A percentile compares a stretch with the other conserved stretches of the same genome.
phyloP scores from a whole-genome alignment of 371 early-diverging fungal genomes.

The Mortierella sp. region DNA sequence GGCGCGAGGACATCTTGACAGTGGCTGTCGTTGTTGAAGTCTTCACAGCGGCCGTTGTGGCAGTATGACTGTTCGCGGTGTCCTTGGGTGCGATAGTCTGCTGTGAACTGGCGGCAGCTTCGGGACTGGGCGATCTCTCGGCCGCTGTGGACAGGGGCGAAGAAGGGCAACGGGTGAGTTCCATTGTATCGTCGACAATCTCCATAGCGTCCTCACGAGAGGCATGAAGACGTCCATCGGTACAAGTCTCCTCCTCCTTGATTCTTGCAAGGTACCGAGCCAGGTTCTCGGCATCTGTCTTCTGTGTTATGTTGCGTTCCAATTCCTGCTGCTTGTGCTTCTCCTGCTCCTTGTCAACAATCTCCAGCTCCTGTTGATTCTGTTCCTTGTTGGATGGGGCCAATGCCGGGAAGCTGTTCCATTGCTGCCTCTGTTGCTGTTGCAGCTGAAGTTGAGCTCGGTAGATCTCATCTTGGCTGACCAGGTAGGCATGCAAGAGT shows the following conservation, averaged over 20 bases:
- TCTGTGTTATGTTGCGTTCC: constrained; percentile 18
- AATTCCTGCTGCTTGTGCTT: constrained; percentile 7
- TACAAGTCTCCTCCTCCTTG: constrained; percentile 25
- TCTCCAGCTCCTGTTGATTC: not conserved
- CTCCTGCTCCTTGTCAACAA: constrained; percentile 8
- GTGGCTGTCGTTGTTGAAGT: no score
- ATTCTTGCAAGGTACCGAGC: constrained; percentile 44
- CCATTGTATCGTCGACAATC: constrained; percentile 9
- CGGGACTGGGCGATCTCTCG: constrained; percentile 44
- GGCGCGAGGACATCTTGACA: constrained; percentile 61
- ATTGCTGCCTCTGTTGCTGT: constrained; percentile 15
- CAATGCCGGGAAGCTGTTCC: not conserved
- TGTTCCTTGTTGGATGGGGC: not conserved
- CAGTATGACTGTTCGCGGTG: constrained; percentile 5
- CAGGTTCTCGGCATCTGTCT: constrained; percentile 40
- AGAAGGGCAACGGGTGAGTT: constrained; percentile 18
- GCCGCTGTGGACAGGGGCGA: constrained; percentile 39
- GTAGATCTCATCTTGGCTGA: constrained; percentile 27
- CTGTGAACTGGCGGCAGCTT: constrained; percentile 6
- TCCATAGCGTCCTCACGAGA: constrained; percentile 17
- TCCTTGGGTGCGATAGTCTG: not conserved
- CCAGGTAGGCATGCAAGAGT: constrained; percentile 45
- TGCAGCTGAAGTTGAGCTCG: constrained; percentile 18
- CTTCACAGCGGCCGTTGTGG: no score
- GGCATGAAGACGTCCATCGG: not conserved